phyloP scores from a whole-genome alignment of 164 flowering plant species.

The Stephania yunnanensis region DNA sequence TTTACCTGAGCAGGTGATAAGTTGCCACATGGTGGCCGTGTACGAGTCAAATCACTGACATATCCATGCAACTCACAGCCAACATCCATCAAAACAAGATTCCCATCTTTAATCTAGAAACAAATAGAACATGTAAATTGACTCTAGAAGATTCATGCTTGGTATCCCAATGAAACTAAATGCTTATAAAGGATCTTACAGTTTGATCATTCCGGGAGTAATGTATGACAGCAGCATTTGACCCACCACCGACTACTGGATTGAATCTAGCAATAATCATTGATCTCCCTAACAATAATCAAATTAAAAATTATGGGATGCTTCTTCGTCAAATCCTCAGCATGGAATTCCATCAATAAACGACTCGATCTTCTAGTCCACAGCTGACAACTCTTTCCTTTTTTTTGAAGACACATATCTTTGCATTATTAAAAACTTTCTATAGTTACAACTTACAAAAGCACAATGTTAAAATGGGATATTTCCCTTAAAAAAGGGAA shows the following conservation, averaged over 20 bases:
- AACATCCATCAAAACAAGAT: constrained; percentile 90
- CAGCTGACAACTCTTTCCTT: too few relatives aligned
- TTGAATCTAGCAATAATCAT: constrained; percentile 54
- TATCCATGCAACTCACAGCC: constrained; percentile 96
- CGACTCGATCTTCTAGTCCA: background rate
- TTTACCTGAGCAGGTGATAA: constrained; percentile 77
- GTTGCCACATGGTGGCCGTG: constrained; percentile 89
- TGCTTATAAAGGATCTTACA: constrained; percentile 30
- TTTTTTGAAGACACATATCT: too few relatives aligned
- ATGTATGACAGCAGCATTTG: constrained; percentile 88
- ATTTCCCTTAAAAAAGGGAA: too few relatives aligned
- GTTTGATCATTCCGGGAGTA: constrained; percentile 89
- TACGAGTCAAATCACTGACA: constrained; percentile 93
- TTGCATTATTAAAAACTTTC: too few relatives aligned
- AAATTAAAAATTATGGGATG: background rate
- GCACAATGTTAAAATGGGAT: too few relatives aligned
- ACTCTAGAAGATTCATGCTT: background rate
- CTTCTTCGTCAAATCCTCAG: too few relatives aligned
- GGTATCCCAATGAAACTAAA: constrained; percentile 1
- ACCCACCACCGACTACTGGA: constrained; percentile 97
- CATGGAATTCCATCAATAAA: background rate
- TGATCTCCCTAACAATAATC: constrained; percentile 6
- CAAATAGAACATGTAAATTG: background rate
- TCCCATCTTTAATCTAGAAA: constrained; percentile 58
- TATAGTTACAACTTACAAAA: too few relatives aligned